These are phyloP conservation scores for Plasmodium adleri DNA, from an alignment of 169 alveolate genomes.

Conservation along the genomic window DNA sequence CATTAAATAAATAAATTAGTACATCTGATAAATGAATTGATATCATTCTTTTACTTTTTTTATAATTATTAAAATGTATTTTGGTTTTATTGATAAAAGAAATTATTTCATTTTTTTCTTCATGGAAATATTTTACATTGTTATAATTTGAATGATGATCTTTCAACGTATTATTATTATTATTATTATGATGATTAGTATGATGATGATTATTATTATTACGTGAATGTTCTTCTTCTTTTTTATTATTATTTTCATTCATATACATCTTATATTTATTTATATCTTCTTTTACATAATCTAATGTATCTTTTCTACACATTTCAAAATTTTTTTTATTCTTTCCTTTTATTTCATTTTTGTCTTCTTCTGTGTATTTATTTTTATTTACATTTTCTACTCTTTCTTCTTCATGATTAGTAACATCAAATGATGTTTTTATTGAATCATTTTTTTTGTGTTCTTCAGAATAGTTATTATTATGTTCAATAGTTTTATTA, in stretches of 20 bases:
- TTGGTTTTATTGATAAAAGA: conserved; percentile 23
- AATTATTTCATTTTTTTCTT: conserved; percentile 25
- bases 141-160: background rate
- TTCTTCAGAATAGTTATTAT: too few species aligned
- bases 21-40: conserved; percentile 40
- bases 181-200: too few species aligned
- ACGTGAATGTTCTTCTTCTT: conserved; percentile 1
- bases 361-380: too few species aligned
- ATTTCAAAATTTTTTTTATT: background rate
- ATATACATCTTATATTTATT: background rate
- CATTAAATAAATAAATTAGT: conserved; percentile 6
- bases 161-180: background rate
- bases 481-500: background rate
- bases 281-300: background rate
- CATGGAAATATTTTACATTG: background rate
- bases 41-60: conserved; percentile 52
- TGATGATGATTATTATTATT: too few species aligned
- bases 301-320: background rate
- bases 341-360: background rate
- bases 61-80: conserved; percentile 53
- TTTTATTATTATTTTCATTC: background rate
- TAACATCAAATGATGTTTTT: too few species aligned
- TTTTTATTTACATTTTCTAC: too few species aligned
- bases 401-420: too few species aligned
- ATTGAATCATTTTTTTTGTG: too few species aligned